phyloP scores from a whole-genome alignment of 352 stramenopile species.

The Pythium utonaiense region DNA sequence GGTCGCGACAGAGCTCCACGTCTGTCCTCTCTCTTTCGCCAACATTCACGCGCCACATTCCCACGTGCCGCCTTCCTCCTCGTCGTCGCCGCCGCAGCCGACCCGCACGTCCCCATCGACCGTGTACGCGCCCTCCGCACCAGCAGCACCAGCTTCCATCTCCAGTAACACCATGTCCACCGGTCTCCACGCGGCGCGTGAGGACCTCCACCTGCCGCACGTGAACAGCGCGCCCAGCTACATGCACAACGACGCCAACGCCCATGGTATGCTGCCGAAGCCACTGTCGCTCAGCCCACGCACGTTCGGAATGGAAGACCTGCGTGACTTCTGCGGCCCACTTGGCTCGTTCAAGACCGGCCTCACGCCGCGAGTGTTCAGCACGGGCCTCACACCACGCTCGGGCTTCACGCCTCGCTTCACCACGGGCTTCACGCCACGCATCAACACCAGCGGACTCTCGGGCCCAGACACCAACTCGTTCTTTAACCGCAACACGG shows the following conservation, averaged over 20 bases:
- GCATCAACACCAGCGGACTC: conserved; percentile 55
- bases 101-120: neutral
- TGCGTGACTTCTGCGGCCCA: conserved; percentile 78
- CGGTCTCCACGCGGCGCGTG: conserved; percentile 66
- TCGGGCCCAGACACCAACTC: conserved; percentile 32
- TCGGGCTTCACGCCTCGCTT: conserved; percentile 82
- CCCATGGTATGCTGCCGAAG: conserved; percentile 43
- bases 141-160: too few relatives aligned
- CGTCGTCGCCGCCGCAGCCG: neutral
- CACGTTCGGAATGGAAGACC: conserved; percentile 82
- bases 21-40: conserved; percentile 5
- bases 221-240: conserved; percentile 25
- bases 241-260: conserved; percentile 32
- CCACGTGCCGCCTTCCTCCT: neutral
- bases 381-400: conserved; percentile 71
- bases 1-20: neutral
- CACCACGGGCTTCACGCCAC: conserved; percentile 72
- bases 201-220: conserved; percentile 65
- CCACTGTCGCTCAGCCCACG: conserved; percentile 72
- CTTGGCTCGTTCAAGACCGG: conserved; percentile 83
- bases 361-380: conserved; percentile 76
- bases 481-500: conserved; percentile 40
- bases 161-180: conserved; percentile 62
- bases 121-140: neutral
- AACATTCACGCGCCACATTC: conserved; percentile 18